Evolutionary conservation across 352 stramenopile species (phyloP), one percentile per base, ranked within the genome.

Genomic region (Phytopythium sindhum): DNA sequence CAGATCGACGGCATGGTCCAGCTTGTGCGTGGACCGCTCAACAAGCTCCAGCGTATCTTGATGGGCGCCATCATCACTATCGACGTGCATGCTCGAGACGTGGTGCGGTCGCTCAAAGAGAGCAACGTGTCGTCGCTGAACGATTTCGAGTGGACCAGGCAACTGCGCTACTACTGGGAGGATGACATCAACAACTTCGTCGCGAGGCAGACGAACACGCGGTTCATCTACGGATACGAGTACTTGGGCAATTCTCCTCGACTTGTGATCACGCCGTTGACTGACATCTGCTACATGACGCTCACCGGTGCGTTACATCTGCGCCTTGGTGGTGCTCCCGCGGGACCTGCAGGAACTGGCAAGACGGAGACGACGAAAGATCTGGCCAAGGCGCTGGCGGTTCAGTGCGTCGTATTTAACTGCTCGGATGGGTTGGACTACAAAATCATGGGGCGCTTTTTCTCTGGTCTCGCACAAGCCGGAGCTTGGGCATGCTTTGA

Each of bases 361-460:
- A 98, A 98, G 67, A 98, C 95, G 10, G 95, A 98, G 65, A 98
- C 95, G 2, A 98, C 92, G 0, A 97, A 97, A 53, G 95, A 98
- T 75, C 69, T 98, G 15, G 95, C 92, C 23, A 98, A 98, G 67
- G 93, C 95, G 2, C 70, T 98, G 15, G 95, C 93, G 7, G 88
- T 97, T 11, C 94, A 98, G 59, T 98, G 92, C 57, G 94, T 98
- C 44, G 95, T 98, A 9, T 98, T 98, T 63, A 98, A 98, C 72
- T 98, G 95, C 63, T 98, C 94, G 0, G 94, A 98, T 52, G 91
- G 92, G 10, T 72, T 98, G 37, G 93, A 98, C 73, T 98, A 98
- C 76, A 98, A 98, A 69, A 98, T 98, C 70, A 98, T 98, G 95
- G 95, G 95, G 0, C 73, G 94, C 0, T 98, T 98, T 74, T 98